Evolutionary conservation across 139 green algal species (phyloP), one percentile per base, ranked within the genome.

Genomic region (Gonium pectorale): DNA sequence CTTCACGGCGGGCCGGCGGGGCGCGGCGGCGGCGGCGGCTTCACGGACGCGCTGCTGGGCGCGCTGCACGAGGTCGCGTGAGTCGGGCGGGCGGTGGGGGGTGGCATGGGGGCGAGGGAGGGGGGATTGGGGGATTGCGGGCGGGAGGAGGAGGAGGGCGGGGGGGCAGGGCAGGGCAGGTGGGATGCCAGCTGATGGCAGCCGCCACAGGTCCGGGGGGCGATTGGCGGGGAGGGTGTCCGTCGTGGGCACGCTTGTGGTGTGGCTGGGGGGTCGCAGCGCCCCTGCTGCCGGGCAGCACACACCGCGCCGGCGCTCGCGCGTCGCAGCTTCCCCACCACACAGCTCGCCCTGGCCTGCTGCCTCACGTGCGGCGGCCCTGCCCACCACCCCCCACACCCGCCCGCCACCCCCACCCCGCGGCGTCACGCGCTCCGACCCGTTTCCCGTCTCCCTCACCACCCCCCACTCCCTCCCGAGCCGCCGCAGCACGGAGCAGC

Each of bases 1-100:
- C 0, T 82, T 82, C 75, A 60, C 56, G 19, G 46, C 35, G 64
- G 67, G 63, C 7, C 27, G 33, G 52, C 51, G 22, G 31, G 3
- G 40, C 37, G 9, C 67, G 40, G 6, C 68, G 22, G n/a, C n/a
- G n/a, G n/a, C 56, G 35, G 54, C 38, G 75, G 75, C 17, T 82
- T 82, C 59, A 59, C 21, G 29, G 62, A 71, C n/a, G 56, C 71
- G n/a, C 75, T 82, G 40, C 44, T 40, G n/a, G 75, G 75, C 17
- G 75, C 75, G n/a, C 59, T 82, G 75, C 56, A 68, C 3, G 40
- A 62, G 40, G 59, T 82, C 31, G 75, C 75, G 75, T 82, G 75
- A 82, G 75, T 82, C n/a, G 2, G 13, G 31, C 27, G 24, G 49
- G 49, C 13, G 49, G 13, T 13, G 49, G 49, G 13, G 13, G 56